Evolutionary conservation across 768 basidiomycete species (phyloP), one percentile per base, ranked within the genome.

Genomic region (Lactarius tabidus): DNA sequence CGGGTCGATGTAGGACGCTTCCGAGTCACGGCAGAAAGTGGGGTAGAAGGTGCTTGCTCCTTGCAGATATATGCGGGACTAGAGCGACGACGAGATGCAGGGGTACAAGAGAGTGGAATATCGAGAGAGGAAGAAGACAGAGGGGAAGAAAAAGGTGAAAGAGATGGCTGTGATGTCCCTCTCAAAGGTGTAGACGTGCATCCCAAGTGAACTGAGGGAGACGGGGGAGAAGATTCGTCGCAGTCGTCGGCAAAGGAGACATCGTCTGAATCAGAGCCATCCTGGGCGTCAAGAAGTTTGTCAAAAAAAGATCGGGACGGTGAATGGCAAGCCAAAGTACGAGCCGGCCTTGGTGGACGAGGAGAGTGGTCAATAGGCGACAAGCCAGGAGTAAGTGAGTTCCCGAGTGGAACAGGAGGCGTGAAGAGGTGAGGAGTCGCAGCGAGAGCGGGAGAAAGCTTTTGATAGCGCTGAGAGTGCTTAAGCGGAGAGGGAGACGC

Each of bases 401-500:
- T 28, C 48, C 57, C 53, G 29, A 51, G 20, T 29, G 64, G 55
- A 52, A 54, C 36, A 23, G 68, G 68, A 33, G 66, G 68, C 8
- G 66, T 68, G 20, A 69, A 67, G 33, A 68, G 61, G 29, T 63
- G 67, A 51, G 55, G 68, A 29, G 67, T 59, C 23, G 56, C 59
- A 58, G 66, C 63, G 41, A 61, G 41, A 45, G 67, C 67, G 35
- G 65, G 65, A 66, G 65, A 66, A 45, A 62, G 57, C 1, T 36
- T 59, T 10, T 52, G 59, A 26, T 38, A 35, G 51, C 29, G 31
- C 36, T 41, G 65, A 53, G 61, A 59, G 51, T 33, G 33, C 35
- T 15, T 38, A 12, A 69, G 60, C n/a, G 69, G 69, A 56, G 64
- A 57, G 2, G 67, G 69, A 52, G 69, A 70, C 52, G 64, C 69